Evolutionary conservation across 257 asterid genomes (phyloP), one percentile per base, ranked within the genome.

Genomic region (Salvia miltiorrhiza): DNA sequence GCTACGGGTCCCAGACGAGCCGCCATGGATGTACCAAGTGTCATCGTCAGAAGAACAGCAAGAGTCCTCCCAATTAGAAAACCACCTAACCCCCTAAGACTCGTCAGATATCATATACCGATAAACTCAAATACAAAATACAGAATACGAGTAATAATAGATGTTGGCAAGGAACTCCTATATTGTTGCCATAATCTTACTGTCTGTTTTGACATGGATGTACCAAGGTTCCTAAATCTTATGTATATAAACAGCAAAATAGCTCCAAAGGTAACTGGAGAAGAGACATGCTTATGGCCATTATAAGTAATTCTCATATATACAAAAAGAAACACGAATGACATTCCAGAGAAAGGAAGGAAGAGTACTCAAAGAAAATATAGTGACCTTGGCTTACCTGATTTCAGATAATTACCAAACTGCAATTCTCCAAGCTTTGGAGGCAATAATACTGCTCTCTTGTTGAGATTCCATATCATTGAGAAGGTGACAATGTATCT

Each of bases 1-100:
- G 97, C 94, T 23, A 84, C 64, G 33, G 99, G 83, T 61, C 99
- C 99, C 78, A 90, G 97, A 57, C 97, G 97, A 75, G 99, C 96
- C 63, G 99, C 99, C 99, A 93, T 88, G 73, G 97, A 85, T 72
- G 99, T 83, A 58, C 83, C 97, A 43, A 90, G 86, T 41, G 96
- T 88, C 95, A 84, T 73, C 30, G 96, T 90, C 77, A 89, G 32
- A 28, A 93, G 96, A 77, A 87, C 92, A 72, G 99, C 78, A 67
- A 93, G 90, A 72, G 99, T 93, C 74, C 99, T 84, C 76, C 97
- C 97, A 70, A 93, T 83, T 2, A 90, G 95, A 77, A 90, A 87
- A 50, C 96, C 96, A 83, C 98, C 97, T 93, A 75, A 72, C 24
- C 62, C 76, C 23, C 73, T 61, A 23, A 65, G 21, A 66, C 33